Evolutionary conservation across 2,329 filamentous ascomycete species (phyloP).

Genomic region (Knufia fluminis): DNA sequence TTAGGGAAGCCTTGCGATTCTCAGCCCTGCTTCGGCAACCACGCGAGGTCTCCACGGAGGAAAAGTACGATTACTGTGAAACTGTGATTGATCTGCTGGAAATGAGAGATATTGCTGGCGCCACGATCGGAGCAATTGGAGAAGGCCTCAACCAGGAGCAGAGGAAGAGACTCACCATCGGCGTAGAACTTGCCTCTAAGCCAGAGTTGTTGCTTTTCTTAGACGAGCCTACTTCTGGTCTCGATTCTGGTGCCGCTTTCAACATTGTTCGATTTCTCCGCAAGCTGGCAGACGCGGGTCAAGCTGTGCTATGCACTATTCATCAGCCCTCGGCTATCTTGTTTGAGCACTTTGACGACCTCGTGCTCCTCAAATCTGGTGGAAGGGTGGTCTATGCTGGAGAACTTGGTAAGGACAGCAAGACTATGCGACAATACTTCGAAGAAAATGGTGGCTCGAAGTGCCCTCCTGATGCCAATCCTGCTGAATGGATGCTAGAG

Average conservation of each 20-base stretch:
- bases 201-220: slow-evolving; percentile 54
- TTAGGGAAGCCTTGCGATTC: slow-evolving; percentile 57
- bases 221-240: slow-evolving; percentile 56
- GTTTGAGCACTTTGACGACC: slow-evolving; percentile 79
- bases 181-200: slow-evolving; percentile 53
- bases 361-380: slow-evolving; percentile 68
- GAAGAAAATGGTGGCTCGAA: slow-evolving; percentile 50
- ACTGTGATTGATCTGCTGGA: slow-evolving; percentile 60
- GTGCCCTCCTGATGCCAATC: slow-evolving; percentile 44
- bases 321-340: slow-evolving; percentile 81
- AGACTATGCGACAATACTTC: slow-evolving; percentile 55
- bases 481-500: slow-evolving; percentile 34
- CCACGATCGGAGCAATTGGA: slow-evolving; percentile 51
- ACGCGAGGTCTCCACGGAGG: slow-evolving; percentile 45
- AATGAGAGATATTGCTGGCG: slow-evolving; percentile 58
- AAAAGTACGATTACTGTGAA: slow-evolving; percentile 61
- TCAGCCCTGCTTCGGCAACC: slow-evolving; percentile 57
- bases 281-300: slow-evolving; percentile 60
- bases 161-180: slow-evolving; percentile 56
- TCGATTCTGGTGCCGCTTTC: slow-evolving; percentile 60
- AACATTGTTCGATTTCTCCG: slow-evolving; percentile 54
- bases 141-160: slow-evolving; percentile 57
- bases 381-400: slow-evolving; percentile 80
- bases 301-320: slow-evolving; percentile 83
- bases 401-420: slow-evolving; percentile 69